Evolutionary conservation across 345 rosid species (phyloP), one percentile per base, ranked within the genome.

Genomic region (Heritiera littoralis): DNA sequence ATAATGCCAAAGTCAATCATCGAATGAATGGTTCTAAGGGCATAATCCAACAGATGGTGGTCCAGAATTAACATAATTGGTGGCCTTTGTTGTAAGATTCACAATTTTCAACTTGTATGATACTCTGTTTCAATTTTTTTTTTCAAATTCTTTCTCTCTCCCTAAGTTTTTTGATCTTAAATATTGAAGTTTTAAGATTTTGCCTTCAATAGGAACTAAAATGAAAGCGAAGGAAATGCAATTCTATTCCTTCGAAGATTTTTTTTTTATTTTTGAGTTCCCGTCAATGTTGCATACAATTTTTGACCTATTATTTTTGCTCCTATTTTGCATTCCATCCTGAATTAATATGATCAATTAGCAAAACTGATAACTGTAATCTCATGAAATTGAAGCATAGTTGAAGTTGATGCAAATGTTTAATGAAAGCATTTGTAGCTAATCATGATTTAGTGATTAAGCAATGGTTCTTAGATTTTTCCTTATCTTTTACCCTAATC

Each of bases 241-340:
- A 45, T 6, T 23, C 17, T 0, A 55, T 17, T 56, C 28, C 7
- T 10, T 20, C 4, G 17, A 18, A 20, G 17, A 5, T 4, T 38
- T 38, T 38, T 38, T 89, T 61, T 85, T 86, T 58, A 84, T 65
- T 58, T 81, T 75, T 89, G 91, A 75, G 86, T 85, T 30, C 90
- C 88, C 2, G 84, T 74, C 3, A 86, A 45, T 7, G 63, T 83
- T 55, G 59, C 76, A 60, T 65, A 18, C 52, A 85, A 77, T 41
- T 83, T 80, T 48, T 74, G 75, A 17, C 77, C 71, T 40, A 77
- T 77, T 6, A 86, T 55, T 13, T 70, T 86, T 18, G 43, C 80
- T 51, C 81, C 83, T 38, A 60, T 74, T 56, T 77, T 77, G 73
- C 80, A 89, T 48, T 85, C 81, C 13, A 77, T 59, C 74, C 74